These are phyloP conservation scores for Termitomyces sp. DNA, from an alignment of 768 basidiomycete species.

Conservation along the genomic window DNA sequence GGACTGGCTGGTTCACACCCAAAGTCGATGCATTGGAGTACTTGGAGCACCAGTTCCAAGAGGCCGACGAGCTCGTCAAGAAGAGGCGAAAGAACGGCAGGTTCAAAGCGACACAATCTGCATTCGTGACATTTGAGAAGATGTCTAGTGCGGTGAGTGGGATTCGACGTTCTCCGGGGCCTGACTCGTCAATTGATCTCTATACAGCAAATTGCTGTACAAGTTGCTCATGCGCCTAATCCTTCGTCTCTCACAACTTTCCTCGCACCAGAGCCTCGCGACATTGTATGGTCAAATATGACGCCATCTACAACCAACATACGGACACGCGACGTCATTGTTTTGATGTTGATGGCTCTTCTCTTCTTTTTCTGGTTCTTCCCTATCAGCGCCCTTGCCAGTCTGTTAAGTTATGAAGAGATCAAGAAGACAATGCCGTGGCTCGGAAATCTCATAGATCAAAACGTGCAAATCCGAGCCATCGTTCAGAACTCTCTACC, in stretches of 20 bases:
- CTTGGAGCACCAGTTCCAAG: slow-evolving; percentile 75
- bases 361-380: slow-evolving; percentile 91
- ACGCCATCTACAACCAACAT: slow-evolving; percentile 57
- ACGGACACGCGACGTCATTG: slow-evolving; percentile 68
- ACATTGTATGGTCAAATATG: slow-evolving; percentile 95
- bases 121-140: slow-evolving; percentile 96
- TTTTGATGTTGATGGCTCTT: slow-evolving; percentile 64
- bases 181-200: neutral
- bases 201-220: slow-evolving; percentile 82
- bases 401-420: slow-evolving; percentile 88
- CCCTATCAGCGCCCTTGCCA: slow-evolving; percentile 85
- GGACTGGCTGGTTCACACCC: slow-evolving; percentile 69
- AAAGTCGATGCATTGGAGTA: slow-evolving; percentile 90
- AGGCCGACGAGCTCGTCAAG: slow-evolving; percentile 82
- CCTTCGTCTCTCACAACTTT: slow-evolving; percentile 66
- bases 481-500: slow-evolving; percentile 95
- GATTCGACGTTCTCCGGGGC: neutral
- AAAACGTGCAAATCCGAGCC: slow-evolving; percentile 74
- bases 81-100: slow-evolving; percentile 67
- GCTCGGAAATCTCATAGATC: slow-evolving; percentile 82
- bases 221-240: slow-evolving; percentile 73
- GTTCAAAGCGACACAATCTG: slow-evolving; percentile 79
- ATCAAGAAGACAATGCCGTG: slow-evolving; percentile 90
- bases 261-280: slow-evolving; percentile 90
- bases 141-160: slow-evolving; percentile 83